A percentile compares a stretch with the other conserved stretches of the same genome.
Conservation (phyloP, 2,329 filamentous ascomycete species). For the Pseudohalonectria lignicola region DNA sequence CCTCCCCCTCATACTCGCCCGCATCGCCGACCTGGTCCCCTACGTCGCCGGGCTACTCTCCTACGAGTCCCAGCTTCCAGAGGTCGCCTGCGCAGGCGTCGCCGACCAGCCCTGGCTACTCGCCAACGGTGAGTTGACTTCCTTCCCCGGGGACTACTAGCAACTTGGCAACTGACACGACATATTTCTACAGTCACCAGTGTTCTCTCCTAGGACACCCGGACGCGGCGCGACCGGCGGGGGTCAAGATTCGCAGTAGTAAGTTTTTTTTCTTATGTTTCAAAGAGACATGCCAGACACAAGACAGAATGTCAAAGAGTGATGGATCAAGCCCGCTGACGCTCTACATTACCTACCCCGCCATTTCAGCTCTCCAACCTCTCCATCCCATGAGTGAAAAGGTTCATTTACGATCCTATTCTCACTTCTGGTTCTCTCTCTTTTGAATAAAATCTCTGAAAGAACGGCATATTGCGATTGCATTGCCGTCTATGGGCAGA, state of each 20-base stretch:
- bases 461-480: constrained; percentile 5
- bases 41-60: constrained; percentile 57
- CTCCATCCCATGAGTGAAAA: constrained; percentile 24
- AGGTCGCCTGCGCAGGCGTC: constrained; percentile 43
- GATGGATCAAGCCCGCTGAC: constrained; percentile 1
- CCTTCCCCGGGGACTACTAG: too few relatives aligned
- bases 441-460: constrained; percentile 8
- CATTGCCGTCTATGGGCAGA: not conserved
- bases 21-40: constrained; percentile 71
- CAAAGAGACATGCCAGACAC: too few relatives aligned
- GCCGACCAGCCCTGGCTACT: constrained; percentile 62
- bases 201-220: constrained; percentile 32
- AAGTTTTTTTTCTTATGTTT: too few relatives aligned
- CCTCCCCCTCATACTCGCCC: constrained; percentile 54
- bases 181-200: constrained; percentile 25
- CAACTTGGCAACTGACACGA: constrained; percentile 1
- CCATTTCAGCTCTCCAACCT: constrained; percentile 22
- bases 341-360: not conserved
- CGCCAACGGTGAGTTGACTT: constrained; percentile 47
- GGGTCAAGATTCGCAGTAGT: constrained; percentile 30
- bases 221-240: constrained; percentile 22
- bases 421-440: constrained; percentile 2
- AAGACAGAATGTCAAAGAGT: too few relatives aligned
- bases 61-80: constrained; percentile 51
- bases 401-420: too few relatives aligned